Conservation (phyloP, 1,139 yeast genomes). For the Barnettozyma hawaiiensis region DNA sequence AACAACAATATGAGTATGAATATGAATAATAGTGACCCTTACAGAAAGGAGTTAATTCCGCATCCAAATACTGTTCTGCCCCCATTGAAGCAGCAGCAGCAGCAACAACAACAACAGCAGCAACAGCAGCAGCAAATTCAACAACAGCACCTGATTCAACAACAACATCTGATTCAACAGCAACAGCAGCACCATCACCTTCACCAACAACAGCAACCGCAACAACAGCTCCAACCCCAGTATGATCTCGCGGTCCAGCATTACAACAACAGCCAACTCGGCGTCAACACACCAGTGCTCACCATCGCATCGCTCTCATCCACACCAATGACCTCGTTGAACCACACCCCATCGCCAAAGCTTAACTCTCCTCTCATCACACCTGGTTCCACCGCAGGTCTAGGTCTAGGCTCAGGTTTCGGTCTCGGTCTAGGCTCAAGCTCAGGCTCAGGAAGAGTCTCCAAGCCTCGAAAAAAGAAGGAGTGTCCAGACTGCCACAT, state of each 20-base stretch:
- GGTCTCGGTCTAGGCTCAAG: too few relatives aligned
- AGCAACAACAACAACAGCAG: constrained; percentile 3
- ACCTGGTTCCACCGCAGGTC: too few relatives aligned
- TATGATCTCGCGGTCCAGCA: background rate
- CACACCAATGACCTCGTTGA: constrained; percentile 4
- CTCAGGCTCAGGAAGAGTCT: constrained; percentile 12
- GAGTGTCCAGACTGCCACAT: constrained; percentile 80
- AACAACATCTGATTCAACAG: constrained; percentile 2
- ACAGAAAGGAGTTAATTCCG: constrained; percentile 3
- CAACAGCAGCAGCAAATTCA: constrained; percentile 9
- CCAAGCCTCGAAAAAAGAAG: constrained; percentile 63
- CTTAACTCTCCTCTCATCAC: constrained; percentile 9
- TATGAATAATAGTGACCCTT: background rate
- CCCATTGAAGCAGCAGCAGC: constrained; percentile 6
- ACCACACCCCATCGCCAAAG: constrained; percentile 6
- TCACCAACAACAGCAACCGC: constrained; percentile 7
- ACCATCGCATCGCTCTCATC: constrained; percentile 2
- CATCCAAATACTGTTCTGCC: constrained; percentile 7
- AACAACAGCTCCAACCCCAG: constrained; percentile 1
- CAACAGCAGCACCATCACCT: too few relatives aligned
- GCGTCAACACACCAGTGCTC: constrained; percentile 7
- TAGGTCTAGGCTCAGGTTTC: too few relatives aligned
- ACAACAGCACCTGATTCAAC: constrained; percentile 6
- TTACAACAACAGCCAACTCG: background rate
- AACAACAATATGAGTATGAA: background rate